Base-by-base conservation (phyloP, 2,329 filamentous ascomycete genomes). In the Chaetomiaceae sp. region DNA sequence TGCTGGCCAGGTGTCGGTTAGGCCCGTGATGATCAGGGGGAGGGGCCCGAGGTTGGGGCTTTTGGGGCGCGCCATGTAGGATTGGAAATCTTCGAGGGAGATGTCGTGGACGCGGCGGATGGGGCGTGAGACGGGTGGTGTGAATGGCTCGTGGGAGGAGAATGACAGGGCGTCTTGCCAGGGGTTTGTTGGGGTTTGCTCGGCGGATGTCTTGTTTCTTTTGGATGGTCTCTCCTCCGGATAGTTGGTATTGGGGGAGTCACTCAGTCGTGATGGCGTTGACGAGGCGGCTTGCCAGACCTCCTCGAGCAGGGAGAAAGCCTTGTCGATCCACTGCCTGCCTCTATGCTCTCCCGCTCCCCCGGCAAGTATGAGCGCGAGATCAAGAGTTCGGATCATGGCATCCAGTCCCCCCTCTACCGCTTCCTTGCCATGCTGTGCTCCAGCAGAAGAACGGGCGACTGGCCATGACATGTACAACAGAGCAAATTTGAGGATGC, bases 1-100 rank as follows among this genome's bases (percentile, higher is more conserved):
- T 0, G 92, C 91, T 0, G 91, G 90, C 92, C 92, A 97, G 59
- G 82, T 70, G 0, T 76, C 67, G 2, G 88, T 75, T 1, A 85
- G 72, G 47, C 79, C 77, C 0, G 79, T 81, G 38, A 97, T 84
- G 9, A 96, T 75, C 4, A 95, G 60, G 0, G 92, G 90, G 51
- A 71, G 65, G 0, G 78, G 75, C 1, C 73, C 71, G 0, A 69
- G 73, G 67, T 9, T 58, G 49, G 40, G 4, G 71, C 64, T 20
- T 74, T 72, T 66, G 21, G 33, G 50, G 10, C 18, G n/a, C 18
- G 25, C 13, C 18, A 90, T 77, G 64, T 87, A 80, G 1, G 70
- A 65, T 54, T 87, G 79, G 64, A 91, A 89, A 0, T 66, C 65
- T 33, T 78, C 75, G 50, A 89, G 75, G 1, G 77, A 75, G 53